Percentiles rank a stretch among this genome's conserved stretches.
These are phyloP conservation scores for Brassica rapa DNA, from an alignment of 345 rosid species.

Conservation along the genomic window DNA sequence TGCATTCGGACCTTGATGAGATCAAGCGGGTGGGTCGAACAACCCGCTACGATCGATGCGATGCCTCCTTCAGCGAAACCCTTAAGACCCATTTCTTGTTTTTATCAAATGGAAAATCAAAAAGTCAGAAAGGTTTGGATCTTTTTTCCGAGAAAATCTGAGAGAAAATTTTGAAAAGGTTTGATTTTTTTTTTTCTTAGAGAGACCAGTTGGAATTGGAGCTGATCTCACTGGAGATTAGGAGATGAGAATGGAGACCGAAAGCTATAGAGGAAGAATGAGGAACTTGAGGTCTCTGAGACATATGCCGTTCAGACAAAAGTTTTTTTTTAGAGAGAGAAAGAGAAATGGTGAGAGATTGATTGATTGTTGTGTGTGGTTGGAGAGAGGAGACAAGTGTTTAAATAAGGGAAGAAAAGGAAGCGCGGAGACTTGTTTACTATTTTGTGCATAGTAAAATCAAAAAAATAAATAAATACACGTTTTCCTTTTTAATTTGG, in stretches of 20 bases:
- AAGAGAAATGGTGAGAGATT: not conserved
- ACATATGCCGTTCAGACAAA: slow-evolving; percentile 51
- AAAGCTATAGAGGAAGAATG: slow-evolving; percentile 71
- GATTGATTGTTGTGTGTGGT: slow-evolving; percentile 4
- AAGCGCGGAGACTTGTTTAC: slow-evolving; percentile 33
- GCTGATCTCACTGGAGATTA: slow-evolving; percentile 70
- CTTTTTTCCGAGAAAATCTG: slow-evolving; percentile 14
- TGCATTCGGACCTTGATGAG: slow-evolving; percentile 90
- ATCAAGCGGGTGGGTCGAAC: slow-evolving; percentile 86
- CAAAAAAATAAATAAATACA: not conserved
- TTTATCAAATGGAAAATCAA: not conserved
- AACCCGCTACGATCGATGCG: slow-evolving; percentile 78
- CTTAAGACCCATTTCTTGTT: slow-evolving; percentile 60
- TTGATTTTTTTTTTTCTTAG: not conserved
- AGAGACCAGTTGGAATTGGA: slow-evolving; percentile 54
- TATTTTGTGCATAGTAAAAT: slow-evolving; percentile 17
- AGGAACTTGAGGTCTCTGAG: slow-evolving; percentile 73
- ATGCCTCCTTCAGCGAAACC: slow-evolving; percentile 91
- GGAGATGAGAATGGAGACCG: slow-evolving; percentile 70
- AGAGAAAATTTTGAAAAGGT: not conserved
- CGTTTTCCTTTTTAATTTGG: slow-evolving; percentile 9
- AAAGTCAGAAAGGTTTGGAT: not conserved
- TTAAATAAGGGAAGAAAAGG: slow-evolving; percentile 20
- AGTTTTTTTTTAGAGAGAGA: slow-evolving; percentile 1
- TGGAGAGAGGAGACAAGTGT: slow-evolving; percentile 3